Evolutionary conservation across 2,329 filamentous ascomycete genomes (phyloP).

Genomic region (Sarocladiaceae sp.): DNA sequence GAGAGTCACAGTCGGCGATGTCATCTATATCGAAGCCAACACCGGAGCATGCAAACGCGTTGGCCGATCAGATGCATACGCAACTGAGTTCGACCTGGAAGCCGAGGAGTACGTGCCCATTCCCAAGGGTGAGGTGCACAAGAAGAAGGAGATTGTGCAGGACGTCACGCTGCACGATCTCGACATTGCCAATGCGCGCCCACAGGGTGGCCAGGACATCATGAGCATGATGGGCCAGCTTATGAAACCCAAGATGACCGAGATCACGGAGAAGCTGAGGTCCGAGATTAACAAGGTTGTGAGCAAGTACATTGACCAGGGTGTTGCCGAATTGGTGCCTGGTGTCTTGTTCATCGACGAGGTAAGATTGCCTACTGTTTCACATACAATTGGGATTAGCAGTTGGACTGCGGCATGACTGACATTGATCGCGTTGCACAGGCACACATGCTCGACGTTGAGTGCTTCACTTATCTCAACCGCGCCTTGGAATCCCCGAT

Average conservation of each 20-base stretch:
- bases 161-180: constrained; percentile 96
- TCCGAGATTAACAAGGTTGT: constrained; percentile 99
- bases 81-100: constrained; percentile 97
- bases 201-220: constrained; percentile 96
- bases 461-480: constrained; percentile 99
- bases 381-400: neutral
- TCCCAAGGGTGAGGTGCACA: constrained; percentile 97
- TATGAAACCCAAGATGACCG: constrained; percentile 99
- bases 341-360: constrained; percentile 98
- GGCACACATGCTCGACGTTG: constrained; percentile 99
- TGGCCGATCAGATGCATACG: constrained; percentile 92
- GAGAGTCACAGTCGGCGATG: constrained; percentile 90
- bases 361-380: constrained; percentile 44
- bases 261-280: constrained; percentile 96
- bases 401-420: neutral
- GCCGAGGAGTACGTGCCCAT: constrained; percentile 99
- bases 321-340: constrained; percentile 94
- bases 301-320: constrained; percentile 97
- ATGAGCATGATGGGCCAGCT: constrained; percentile 99
- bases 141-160: constrained; percentile 99
- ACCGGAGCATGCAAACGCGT: constrained; percentile 97
- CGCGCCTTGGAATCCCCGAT: constrained; percentile 93
- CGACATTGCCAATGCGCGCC: constrained; percentile 90
- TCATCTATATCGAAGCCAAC: constrained; percentile 99
- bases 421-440: constrained; percentile 31